Base-by-base conservation (phyloP, 2,329 filamentous ascomycete genomes). In the Curvularia verruculosa region DNA sequence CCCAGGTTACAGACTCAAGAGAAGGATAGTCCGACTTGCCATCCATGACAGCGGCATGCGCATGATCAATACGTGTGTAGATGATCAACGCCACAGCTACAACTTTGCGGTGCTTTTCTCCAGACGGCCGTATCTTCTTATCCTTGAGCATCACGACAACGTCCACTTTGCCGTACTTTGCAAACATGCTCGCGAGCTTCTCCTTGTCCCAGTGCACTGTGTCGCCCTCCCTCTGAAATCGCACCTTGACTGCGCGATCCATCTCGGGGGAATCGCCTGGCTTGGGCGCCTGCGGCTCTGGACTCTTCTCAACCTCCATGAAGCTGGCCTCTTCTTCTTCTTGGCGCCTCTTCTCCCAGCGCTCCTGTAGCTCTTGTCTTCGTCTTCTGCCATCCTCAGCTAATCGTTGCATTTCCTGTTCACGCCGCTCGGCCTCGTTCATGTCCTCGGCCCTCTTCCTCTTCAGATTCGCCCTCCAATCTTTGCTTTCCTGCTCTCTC, bases 201-300 rank as follows among this genome's bases (percentile, higher is more conserved):
- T 82, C 79, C 50, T 81, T 80, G 61, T 82, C 82, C 56, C 85
- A 74, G 1, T 63, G 52, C 26, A 77, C 70, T 6, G 77, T 67
- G 0, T 72, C 73, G 15, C 78, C 82, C 56, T 84, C 81, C 24
- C 81, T 74, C 8, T 78, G 66, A 78, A 84, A 87, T 6, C 84
- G 81, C 12, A 87, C 76, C 65, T 84, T 87, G 59, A 88, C 75
- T 5, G 83, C 83, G 24, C 85, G 80, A 54, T 87, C 83, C 44
- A 85, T 74, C 50, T 86, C 84, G 3, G 68, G 40, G 4, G 84
- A 79, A 55, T 79, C 75, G 5, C 72, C 66, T 8, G 70, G 64
- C 23, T 54, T 61, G 10, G 64, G 52, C 6, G 53, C 55, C 24
- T 58, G 54, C 7, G 63, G 48, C 40, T 69, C 70, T 1, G 61